phyloP scores from a whole-genome alignment of 768 basidiomycete species.

The Boletus rex-veris region DNA sequence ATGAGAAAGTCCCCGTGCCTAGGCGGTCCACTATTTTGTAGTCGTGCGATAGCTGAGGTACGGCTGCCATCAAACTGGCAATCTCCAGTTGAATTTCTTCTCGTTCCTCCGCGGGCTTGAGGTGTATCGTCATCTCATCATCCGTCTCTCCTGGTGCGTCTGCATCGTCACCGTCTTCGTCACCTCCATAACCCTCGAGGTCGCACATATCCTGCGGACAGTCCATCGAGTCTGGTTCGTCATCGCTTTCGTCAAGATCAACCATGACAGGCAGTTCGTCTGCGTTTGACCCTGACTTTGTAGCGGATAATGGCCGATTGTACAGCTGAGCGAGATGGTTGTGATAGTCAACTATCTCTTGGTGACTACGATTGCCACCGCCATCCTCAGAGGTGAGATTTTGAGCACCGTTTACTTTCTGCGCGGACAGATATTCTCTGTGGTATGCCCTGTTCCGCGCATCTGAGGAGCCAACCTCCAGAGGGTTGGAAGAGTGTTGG shows the following conservation, averaged over 20 bases:
- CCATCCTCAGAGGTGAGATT: constrained; percentile 52
- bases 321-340: constrained; percentile 47
- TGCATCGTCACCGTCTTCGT: constrained; percentile 35
- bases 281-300: constrained; percentile 19
- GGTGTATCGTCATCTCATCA: constrained; percentile 57
- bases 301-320: constrained; percentile 22
- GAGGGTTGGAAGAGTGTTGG: constrained; percentile 71
- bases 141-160: constrained; percentile 42
- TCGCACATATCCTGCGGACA: constrained; percentile 38
- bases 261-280: constrained; percentile 32
- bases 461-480: constrained; percentile 65
- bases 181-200: constrained; percentile 33
- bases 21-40: constrained; percentile 87
- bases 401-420: constrained; percentile 30
- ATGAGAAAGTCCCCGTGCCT: constrained; percentile 97
- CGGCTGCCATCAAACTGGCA: constrained; percentile 55
- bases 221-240: constrained; percentile 33
- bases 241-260: constrained; percentile 49
- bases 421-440: constrained; percentile 36
- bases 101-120: constrained; percentile 64
- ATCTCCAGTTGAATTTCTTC: constrained; percentile 78
- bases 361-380: constrained; percentile 34
- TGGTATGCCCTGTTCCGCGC: constrained; percentile 46
- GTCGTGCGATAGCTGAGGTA: constrained; percentile 61
- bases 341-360: constrained; percentile 47